Evolutionary conservation across 352 stramenopile species (phyloP).

Genomic region (Phytophthora rubi): DNA sequence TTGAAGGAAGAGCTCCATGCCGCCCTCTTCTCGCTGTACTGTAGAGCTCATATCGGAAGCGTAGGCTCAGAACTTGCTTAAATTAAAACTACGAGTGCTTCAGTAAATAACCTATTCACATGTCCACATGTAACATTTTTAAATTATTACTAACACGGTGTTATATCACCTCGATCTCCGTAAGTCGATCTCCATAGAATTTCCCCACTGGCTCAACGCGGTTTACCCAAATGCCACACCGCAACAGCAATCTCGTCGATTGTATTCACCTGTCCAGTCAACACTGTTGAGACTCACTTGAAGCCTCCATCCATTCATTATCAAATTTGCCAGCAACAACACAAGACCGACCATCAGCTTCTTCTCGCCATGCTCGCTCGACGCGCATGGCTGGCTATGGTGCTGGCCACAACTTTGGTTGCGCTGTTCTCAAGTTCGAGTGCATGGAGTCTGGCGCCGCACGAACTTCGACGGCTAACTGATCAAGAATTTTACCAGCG

Average conservation of each 20-base stretch:
- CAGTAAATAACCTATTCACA: too few relatives aligned
- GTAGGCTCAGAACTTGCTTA: too few relatives aligned
- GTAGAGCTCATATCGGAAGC: too few relatives aligned
- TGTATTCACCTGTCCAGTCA: neutral
- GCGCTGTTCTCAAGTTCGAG: neutral
- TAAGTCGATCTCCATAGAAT: too few relatives aligned
- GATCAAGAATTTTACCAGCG: conserved; percentile 17
- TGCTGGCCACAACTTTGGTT: neutral
- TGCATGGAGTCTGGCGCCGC: neutral
- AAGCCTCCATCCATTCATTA: neutral
- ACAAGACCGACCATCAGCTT: neutral
- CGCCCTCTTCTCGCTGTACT: conserved; percentile 39
- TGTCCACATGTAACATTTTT: too few relatives aligned
- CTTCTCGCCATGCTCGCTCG: neutral
- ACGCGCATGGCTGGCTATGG: neutral
- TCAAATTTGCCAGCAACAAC: neutral
- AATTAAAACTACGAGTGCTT: too few relatives aligned
- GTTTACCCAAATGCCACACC: neutral
- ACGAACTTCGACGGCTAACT: conserved; percentile 13
- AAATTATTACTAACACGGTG: too few relatives aligned
- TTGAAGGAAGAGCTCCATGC: conserved; percentile 50
- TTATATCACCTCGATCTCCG: too few relatives aligned
- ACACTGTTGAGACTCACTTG: neutral
- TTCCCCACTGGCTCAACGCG: neutral
- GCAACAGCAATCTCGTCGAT: neutral